A percentile compares a stretch with the other conserved stretches of the same genome.
phyloP scores from a whole-genome alignment of 1,284 basidiomycete species.

The Trametes polyzona region DNA sequence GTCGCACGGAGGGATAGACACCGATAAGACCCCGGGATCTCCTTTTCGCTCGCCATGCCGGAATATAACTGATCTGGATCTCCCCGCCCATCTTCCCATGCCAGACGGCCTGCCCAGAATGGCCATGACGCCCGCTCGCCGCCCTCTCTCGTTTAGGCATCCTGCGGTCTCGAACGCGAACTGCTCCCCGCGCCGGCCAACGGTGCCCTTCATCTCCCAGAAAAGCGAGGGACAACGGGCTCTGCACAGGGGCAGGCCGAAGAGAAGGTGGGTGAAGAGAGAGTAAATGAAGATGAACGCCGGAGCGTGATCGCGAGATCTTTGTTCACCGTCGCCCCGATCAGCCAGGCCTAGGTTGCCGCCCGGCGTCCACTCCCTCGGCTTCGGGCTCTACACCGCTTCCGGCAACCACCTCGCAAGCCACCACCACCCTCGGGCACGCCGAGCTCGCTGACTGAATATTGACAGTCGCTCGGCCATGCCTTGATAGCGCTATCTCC shows the following conservation, averaged over 20 bases:
- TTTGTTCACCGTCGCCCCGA: conserved; percentile 4
- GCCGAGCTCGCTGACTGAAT: not conserved
- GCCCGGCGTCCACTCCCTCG: conserved; percentile 17
- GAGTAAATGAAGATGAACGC: conserved; percentile 6
- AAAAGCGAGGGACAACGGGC: not conserved
- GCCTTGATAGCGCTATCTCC: not conserved
- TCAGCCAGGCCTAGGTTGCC: conserved; percentile 12
- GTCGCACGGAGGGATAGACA: conserved; percentile 19
- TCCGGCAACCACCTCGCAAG: conserved; percentile 1
- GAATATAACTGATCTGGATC: conserved; percentile 21
- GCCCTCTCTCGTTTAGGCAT: not conserved
- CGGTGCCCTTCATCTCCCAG: no score
- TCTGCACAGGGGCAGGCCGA: not conserved
- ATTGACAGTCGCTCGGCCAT: not conserved
- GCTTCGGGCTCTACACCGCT: conserved; percentile 16
- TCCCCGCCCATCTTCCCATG: conserved; percentile 20
- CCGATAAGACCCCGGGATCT: conserved; percentile 29
- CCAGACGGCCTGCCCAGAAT: not conserved
- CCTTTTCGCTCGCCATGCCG: conserved; percentile 17
- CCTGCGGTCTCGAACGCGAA: not conserved
- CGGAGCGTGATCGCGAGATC: conserved; percentile 7
- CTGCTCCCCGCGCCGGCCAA: conserved; percentile 1
- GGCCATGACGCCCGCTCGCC: not conserved
- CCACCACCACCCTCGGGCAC: not conserved
- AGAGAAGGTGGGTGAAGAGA: not conserved